phyloP scores from a whole-genome alignment of 2,329 filamentous ascomycete species.

The Trichoderma lentiforme region DNA sequence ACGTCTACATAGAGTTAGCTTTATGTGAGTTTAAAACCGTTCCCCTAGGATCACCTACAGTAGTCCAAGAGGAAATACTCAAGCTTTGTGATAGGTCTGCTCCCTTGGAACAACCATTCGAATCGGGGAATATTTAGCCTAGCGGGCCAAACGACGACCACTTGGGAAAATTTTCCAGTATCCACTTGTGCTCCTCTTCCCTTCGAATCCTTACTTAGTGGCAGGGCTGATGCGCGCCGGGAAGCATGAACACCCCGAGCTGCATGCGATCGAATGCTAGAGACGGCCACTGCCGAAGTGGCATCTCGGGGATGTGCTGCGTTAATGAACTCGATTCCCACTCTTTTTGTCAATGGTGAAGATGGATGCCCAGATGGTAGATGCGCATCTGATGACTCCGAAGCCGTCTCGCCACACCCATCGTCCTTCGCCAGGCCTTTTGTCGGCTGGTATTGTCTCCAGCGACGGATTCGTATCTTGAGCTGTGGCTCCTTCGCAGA shows the following conservation, averaged over 20 bases:
- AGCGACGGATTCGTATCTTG: background rate
- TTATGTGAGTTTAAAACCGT: background rate
- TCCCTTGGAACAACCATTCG: background rate
- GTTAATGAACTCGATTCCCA: background rate
- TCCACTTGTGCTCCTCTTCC: background rate
- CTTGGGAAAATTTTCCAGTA: background rate
- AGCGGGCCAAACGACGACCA: background rate
- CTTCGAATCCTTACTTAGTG: background rate
- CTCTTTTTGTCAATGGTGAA: background rate
- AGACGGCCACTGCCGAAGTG: background rate
- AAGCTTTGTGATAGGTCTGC: background rate
- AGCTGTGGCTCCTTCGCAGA: background rate
- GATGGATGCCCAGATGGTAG: background rate
- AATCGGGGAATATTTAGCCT: background rate
- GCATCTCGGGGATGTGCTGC: background rate
- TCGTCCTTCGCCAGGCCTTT: background rate
- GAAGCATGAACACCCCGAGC: background rate
- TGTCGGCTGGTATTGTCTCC: background rate
- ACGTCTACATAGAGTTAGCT: background rate
- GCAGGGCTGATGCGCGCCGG: background rate
- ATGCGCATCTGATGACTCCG: background rate
- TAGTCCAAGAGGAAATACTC: background rate
- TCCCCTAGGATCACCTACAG: background rate
- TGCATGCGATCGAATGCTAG: background rate
- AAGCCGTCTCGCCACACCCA: background rate